Evolutionary conservation across 169 alveolate species (phyloP).

Genomic region (Hepatocystis sp.): DNA sequence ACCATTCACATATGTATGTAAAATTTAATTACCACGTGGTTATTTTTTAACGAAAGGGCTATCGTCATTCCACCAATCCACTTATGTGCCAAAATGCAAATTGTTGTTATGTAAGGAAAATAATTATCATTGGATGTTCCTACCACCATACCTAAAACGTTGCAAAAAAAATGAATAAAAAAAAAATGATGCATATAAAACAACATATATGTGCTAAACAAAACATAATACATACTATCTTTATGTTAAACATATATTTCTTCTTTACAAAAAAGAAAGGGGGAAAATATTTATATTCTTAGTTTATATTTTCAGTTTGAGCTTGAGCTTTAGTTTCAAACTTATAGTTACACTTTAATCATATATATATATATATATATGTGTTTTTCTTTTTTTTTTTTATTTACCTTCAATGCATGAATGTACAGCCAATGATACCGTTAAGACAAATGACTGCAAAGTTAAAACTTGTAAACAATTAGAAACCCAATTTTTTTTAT

Average conservation of each 20-base stretch:
- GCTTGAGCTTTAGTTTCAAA: too few relatives aligned
- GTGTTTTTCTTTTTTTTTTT: not conserved
- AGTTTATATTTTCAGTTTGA: too few relatives aligned
- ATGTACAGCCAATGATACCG: conserved; percentile 57
- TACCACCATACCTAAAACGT: conserved; percentile 43
- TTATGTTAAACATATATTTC: too few relatives aligned
- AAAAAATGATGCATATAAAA: too few relatives aligned
- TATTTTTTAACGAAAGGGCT: conserved; percentile 34
- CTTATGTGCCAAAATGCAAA: conserved; percentile 55
- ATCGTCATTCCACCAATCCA: conserved; percentile 74
- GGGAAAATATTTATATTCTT: too few relatives aligned
- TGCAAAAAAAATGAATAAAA: not conserved
- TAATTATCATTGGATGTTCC: conserved; percentile 43
- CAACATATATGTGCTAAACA: too few relatives aligned
- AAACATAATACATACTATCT: too few relatives aligned
- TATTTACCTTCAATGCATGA: conserved; percentile 65
- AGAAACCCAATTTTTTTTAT: not conserved
- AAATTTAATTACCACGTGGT: conserved; percentile 25
- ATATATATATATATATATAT: too few relatives aligned
- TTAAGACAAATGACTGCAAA: conserved; percentile 49
- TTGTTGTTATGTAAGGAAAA: conserved; percentile 39
- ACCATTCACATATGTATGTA: not conserved
- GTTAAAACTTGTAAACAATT: conserved; percentile 35
- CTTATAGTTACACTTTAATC: too few relatives aligned
- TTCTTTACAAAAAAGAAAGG: too few relatives aligned